Evolutionary conservation across 805 yeast species (phyloP), one percentile per base, ranked within the genome.

Genomic region (Kuraishia floccosa): DNA sequence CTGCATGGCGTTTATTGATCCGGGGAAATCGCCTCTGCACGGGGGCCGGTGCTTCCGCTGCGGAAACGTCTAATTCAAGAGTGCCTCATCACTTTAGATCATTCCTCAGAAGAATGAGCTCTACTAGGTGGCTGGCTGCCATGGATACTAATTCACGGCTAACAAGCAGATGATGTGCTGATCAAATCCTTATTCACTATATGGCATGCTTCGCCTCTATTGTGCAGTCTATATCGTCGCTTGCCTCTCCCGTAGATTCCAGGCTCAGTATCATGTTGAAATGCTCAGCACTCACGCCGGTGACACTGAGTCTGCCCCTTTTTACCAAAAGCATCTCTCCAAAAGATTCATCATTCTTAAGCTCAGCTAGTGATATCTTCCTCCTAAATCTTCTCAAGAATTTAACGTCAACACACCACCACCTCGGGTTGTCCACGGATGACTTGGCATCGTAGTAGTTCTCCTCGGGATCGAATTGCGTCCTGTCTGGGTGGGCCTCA

Each of bases 381-480:
- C 69, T 55, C 31, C 54, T 47, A 16, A 72, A 44, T 17, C 69
- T 47, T 35, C 68, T 49, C 17, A 46, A 41, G 40, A 65, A 69
- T 24, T 42, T 43, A 13, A 72, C 68, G 29, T 66, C 68, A 3
- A 70, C 72, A 49, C 72, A 69, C 63, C 72, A 69, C 79, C 79
- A 72, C 34, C 59, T 50, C 6, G 76, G 75, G 7, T 40, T 41
- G 10, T 58, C 65, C 16, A 28, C 30, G 1, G 57, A 46, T 0
- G 69, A 49, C 39, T 65, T 68, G 0, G 71, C 34, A 39, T 70
- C 79, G 39, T 48, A 72, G 37, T 71, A 68, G 4, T 64, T 56
- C 22, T 63, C 56, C 20, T 49, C 52, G 4, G 50, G 36, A 36
- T 67, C 65, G 36, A 61, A 63, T 23, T 63, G 70, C 20, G 50